A percentile compares a stretch with the other conserved stretches of the same genome.
These are phyloP conservation scores for Nitzschia inconspicua DNA, from an alignment of 108 stramenopile species.

Conservation along the genomic window DNA sequence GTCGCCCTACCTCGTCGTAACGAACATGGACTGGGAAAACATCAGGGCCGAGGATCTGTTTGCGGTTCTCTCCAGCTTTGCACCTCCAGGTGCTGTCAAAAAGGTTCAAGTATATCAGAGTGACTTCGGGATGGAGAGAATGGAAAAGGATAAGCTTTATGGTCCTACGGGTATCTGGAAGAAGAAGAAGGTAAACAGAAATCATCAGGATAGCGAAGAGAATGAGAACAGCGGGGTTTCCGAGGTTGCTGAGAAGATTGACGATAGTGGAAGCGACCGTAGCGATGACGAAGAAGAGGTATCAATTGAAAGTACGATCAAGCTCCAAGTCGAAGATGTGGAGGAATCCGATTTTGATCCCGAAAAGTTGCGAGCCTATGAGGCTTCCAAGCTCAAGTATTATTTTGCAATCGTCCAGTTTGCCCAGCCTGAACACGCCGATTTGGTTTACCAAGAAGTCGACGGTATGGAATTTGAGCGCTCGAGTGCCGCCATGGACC, in stretches of 20 bases:
- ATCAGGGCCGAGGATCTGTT: slow-evolving; percentile 88
- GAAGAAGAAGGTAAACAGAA: slow-evolving; percentile 20
- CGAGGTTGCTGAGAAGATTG: neutral
- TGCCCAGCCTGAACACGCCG: slow-evolving; percentile 63
- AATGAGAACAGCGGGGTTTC: slow-evolving; percentile 1
- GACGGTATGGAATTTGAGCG: slow-evolving; percentile 97
- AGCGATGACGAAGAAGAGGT: slow-evolving; percentile 23
- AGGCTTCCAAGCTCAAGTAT: slow-evolving; percentile 92
- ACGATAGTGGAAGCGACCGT: slow-evolving; percentile 14
- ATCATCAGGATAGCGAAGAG: slow-evolving; percentile 9
- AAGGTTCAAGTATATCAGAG: slow-evolving; percentile 81
- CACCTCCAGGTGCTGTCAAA: slow-evolving; percentile 68
- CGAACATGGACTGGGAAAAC: slow-evolving; percentile 91
- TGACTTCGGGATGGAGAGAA: slow-evolving; percentile 85
- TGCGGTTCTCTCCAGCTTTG: slow-evolving; percentile 85
- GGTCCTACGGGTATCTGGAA: slow-evolving; percentile 86
- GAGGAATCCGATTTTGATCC: slow-evolving; percentile 76
- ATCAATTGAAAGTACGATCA: neutral
- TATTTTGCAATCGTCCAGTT: slow-evolving; percentile 95
- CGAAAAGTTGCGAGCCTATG: slow-evolving; percentile 92
- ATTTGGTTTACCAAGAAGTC: slow-evolving; percentile 81
- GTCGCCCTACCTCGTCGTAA: slow-evolving; percentile 74
- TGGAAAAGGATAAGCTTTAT: slow-evolving; percentile 76
- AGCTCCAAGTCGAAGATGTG: slow-evolving; percentile 3
- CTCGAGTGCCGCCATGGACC: slow-evolving; percentile 86